Percentiles rank a stretch among this genome's conserved stretches.
Conservation (phyloP, 495 filamentous ascomycete genomes). For the Glutinoglossum americanum region DNA sequence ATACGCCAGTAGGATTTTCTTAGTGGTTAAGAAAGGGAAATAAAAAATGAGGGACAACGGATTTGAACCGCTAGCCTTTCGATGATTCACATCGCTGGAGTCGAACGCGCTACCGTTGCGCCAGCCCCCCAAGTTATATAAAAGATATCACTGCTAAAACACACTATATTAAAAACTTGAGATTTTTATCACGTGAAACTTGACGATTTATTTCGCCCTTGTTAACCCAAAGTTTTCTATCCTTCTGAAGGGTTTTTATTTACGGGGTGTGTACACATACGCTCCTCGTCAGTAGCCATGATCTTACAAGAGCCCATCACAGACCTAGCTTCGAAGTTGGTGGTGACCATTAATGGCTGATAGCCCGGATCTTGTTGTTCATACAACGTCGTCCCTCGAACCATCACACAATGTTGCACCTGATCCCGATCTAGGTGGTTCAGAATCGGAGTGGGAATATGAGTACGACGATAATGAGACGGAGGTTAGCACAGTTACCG, state of each 20-base stretch:
- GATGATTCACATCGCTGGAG: not conserved
- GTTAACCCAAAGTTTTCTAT: too few relatives aligned
- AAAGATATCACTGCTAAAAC: not conserved
- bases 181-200: not conserved
- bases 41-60: slow-evolving; percentile 1
- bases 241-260: too few relatives aligned
- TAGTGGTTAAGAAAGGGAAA: not conserved
- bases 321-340: not conserved
- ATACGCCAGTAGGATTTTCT: too few relatives aligned
- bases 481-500: not conserved
- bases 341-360: not conserved
- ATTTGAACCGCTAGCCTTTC: slow-evolving; percentile 3
- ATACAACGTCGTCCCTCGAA: not conserved
- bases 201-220: too few relatives aligned
- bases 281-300: not conserved
- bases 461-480: slow-evolving; percentile 5
- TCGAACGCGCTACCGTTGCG: slow-evolving; percentile 3
- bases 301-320: not conserved
- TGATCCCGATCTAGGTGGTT: not conserved
- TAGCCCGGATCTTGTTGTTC: not conserved
- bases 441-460: slow-evolving; percentile 7
- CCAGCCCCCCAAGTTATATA: not conserved
- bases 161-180: not conserved
- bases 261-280: not conserved
- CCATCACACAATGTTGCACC: not conserved